phyloP scores from a whole-genome alignment of 257 asterid species.

The Hygrophila difformis region DNA sequence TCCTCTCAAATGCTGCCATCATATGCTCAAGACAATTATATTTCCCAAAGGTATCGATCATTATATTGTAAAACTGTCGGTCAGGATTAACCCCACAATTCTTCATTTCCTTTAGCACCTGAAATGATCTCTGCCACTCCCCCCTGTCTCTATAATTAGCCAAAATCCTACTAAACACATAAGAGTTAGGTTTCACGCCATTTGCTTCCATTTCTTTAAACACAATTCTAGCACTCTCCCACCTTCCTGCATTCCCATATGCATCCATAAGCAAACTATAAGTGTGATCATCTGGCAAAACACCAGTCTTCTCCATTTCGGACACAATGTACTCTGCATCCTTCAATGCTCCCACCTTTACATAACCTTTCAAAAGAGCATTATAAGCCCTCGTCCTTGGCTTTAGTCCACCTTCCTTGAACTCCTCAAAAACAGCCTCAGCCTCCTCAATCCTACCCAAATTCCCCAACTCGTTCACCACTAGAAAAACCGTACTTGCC shows the following conservation, averaged over 20 bases:
- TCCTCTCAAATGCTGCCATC: conserved; percentile 72
- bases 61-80: conserved; percentile 74
- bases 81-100: conserved; percentile 67
- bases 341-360: conserved; percentile 61
- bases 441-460: conserved; percentile 87
- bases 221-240: conserved; percentile 93
- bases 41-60: conserved; percentile 93
- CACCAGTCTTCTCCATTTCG: conserved; percentile 73
- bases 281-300: conserved; percentile 73
- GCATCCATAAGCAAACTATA: conserved; percentile 91
- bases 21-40: conserved; percentile 82
- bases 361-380: conserved; percentile 82
- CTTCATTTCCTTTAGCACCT: conserved; percentile 92
- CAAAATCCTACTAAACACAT: conserved; percentile 68
- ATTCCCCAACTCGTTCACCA: conserved; percentile 63
- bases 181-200: conserved; percentile 60
- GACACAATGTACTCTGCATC: conserved; percentile 82
- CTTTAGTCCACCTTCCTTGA: conserved; percentile 73
- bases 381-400: conserved; percentile 91
- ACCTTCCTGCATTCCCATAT: conserved; percentile 87
- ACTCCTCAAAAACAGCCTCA: conserved; percentile 85
- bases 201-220: conserved; percentile 82
- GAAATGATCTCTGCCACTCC: conserved; percentile 94
- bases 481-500: conserved; percentile 47
- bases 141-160: conserved; percentile 82